Evolutionary conservation across 805 yeast species (phyloP), one percentile per base, ranked within the genome.

Genomic region (Wickerhamiella domercqiae): DNA sequence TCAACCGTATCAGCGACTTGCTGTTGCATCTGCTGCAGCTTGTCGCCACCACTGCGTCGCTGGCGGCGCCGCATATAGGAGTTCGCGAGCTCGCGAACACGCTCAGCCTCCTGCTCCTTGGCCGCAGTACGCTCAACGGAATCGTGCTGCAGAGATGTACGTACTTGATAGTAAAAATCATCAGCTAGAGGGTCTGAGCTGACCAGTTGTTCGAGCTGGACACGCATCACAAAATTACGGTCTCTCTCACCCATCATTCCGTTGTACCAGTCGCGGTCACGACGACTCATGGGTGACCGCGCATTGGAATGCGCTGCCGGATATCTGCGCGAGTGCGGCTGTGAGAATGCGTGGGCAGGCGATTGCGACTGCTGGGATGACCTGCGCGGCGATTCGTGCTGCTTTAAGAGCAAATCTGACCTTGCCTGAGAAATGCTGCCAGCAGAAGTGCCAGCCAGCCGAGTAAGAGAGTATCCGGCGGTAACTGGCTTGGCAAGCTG

Each of bases 201-300:
- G 35, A 90, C 95, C 59, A 90, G 79, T 57, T 86, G 95, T 35
- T 94, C 83, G 45, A 90, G 68, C 60, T 90, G 98, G 54, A 86
- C 77, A 55, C 96, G 71, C 32, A 95, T 83, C 35, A 90, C 87
- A 54, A 81, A 84, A 60, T 87, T 95, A 62, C 86, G 86, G 58
- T 90, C 98, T 62, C 87, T 80, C 40, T 94, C 94, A 51, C 84
- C 82, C 98, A 90, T 90, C 45, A 90, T 73, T 45, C 96, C 96
- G 21, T 90, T 79, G 62, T 77, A 82, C 52, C 45, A 34, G 36
- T 45, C 42, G 29, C 49, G 48, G 22, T 41, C 45, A 20, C 37
- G 30, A 37, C 43, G 45, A n/a, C 4, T 38, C 40, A 18, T 15
- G 26, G 37, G 39, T 39, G 32, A 39, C 43, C 37, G 37, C 47